These are phyloP conservation scores for Ceratobasidium sp. DNA, from an alignment of 1,284 basidiomycete genomes.

Conservation along the genomic window DNA sequence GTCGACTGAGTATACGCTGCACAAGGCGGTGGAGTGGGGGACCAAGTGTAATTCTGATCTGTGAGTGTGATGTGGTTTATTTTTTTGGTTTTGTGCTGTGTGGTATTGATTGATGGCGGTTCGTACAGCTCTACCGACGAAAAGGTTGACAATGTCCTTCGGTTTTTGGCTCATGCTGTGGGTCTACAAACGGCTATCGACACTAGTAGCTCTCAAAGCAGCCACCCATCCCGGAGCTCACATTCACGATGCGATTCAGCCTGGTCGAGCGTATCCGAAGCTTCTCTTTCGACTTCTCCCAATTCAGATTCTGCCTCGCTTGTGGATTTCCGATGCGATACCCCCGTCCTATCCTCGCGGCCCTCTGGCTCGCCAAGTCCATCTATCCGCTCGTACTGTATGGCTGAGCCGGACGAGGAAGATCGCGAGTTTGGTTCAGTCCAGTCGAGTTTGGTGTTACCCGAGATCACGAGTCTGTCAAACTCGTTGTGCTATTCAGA, in stretches of 20 bases:
- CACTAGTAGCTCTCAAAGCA: slow-evolving; percentile 19
- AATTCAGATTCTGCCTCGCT: slow-evolving; percentile 29
- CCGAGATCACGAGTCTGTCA: slow-evolving; percentile 29
- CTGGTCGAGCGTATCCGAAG: slow-evolving; percentile 37
- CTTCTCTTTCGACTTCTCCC: slow-evolving; percentile 28
- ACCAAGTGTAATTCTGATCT: slow-evolving; percentile 40
- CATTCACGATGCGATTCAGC: slow-evolving; percentile 34
- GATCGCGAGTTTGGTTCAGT: slow-evolving; percentile 11
- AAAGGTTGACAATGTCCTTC: slow-evolving; percentile 41
- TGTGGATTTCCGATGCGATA: slow-evolving; percentile 33
- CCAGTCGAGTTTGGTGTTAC: slow-evolving; percentile 19
- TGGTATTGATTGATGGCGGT: too few relatives aligned
- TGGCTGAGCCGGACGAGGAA: slow-evolving; percentile 42
- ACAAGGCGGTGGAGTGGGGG: slow-evolving; percentile 42
- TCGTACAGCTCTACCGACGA: slow-evolving; percentile 26
- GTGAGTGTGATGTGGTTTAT: slow-evolving; percentile 16
- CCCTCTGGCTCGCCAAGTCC: slow-evolving; percentile 26
- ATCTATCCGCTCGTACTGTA: slow-evolving; percentile 38
- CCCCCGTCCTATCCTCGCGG: slow-evolving; percentile 16
- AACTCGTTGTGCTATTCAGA: slow-evolving; percentile 41
- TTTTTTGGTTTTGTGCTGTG: neutral
- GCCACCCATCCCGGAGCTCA: neutral
- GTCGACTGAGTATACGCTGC: slow-evolving; percentile 16
- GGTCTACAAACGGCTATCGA: slow-evolving; percentile 38
- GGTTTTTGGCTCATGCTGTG: slow-evolving; percentile 37